Conservation (phyloP, 2,329 filamentous ascomycete genomes). For the Dendrostoma leiphaemia region DNA sequence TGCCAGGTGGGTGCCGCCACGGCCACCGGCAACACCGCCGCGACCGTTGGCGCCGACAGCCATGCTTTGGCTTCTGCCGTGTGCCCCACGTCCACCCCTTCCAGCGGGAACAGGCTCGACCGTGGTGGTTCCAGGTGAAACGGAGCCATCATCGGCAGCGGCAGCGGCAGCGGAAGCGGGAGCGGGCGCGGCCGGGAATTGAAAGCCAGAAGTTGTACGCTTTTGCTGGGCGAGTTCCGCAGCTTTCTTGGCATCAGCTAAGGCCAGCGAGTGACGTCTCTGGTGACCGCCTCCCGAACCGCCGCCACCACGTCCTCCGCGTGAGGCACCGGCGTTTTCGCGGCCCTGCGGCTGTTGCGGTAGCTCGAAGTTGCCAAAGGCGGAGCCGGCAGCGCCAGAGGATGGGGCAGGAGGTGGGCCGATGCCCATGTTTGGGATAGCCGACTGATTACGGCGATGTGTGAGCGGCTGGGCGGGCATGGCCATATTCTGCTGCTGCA, state of each 20-base stretch:
- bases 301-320: constrained; percentile 70
- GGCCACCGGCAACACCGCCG: constrained; percentile 62
- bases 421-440: constrained; percentile 88
- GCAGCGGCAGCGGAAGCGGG: constrained; percentile 85
- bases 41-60: constrained; percentile 65
- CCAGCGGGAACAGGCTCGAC: constrained; percentile 40
- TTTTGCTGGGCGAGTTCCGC: constrained; percentile 97
- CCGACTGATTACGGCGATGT: constrained; percentile 97
- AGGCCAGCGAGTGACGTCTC: constrained; percentile 87
- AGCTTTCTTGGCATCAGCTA: constrained; percentile 96
- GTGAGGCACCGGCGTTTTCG: constrained; percentile 61
- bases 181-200: constrained; percentile 80
- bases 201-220: constrained; percentile 88
- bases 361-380: constrained; percentile 76
- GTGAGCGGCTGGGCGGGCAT: constrained; percentile 78
- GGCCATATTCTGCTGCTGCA: constrained; percentile 69
- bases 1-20: constrained; percentile 59
- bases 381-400: constrained; percentile 77
- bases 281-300: constrained; percentile 77
- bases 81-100: constrained; percentile 55
- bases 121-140: constrained; percentile 29
- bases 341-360: constrained; percentile 55
- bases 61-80: constrained; percentile 89
- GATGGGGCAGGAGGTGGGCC: constrained; percentile 87
- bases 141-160: constrained; percentile 54